A percentile compares a stretch with the other conserved stretches of the same genome.
Conservation (phyloP, 768 basidiomycete species). For the Sarcodon aspratus region DNA sequence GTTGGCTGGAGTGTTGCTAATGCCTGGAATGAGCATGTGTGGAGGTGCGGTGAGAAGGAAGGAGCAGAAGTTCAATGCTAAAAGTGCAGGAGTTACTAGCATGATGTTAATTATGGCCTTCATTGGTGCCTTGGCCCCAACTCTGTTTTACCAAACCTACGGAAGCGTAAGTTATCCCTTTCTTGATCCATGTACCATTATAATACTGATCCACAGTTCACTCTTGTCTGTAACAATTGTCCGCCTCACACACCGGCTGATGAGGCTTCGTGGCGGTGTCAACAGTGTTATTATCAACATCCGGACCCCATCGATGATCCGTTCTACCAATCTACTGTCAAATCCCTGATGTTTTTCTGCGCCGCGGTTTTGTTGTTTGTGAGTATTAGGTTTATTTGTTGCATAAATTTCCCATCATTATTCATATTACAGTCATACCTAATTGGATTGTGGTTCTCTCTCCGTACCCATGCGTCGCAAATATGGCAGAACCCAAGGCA, state of each 20-base stretch:
- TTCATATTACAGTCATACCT: slow-evolving; percentile 71
- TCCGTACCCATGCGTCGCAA: slow-evolving; percentile 93
- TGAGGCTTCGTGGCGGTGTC: slow-evolving; percentile 65
- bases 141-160: slow-evolving; percentile 96
- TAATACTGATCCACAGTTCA: slow-evolving; percentile 44
- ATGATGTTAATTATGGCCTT: slow-evolving; percentile 99
- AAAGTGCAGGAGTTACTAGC: slow-evolving; percentile 95
- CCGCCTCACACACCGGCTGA: slow-evolving; percentile 25
- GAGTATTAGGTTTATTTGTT: slow-evolving; percentile 21
- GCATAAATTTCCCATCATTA: slow-evolving; percentile 1
- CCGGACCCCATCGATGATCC: slow-evolving; percentile 89
- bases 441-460: slow-evolving; percentile 96
- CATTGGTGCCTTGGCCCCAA: slow-evolving; percentile 90
- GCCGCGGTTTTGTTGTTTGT: slow-evolving; percentile 85
- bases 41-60: slow-evolving; percentile 82
- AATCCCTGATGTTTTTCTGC: slow-evolving; percentile 93
- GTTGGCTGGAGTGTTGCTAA: slow-evolving; percentile 88
- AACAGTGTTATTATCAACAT: slow-evolving; percentile 90
- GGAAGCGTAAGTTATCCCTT: slow-evolving; percentile 63
- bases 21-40: slow-evolving; percentile 97
- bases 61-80: slow-evolving; percentile 99
- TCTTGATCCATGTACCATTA: neutral
- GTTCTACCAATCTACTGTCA: slow-evolving; percentile 94
- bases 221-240: slow-evolving; percentile 77
- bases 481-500: slow-evolving; percentile 98